A percentile compares a stretch with the other conserved stretches of the same genome.
Evolutionary conservation across 257 asterid species (phyloP).

Genomic region (Solanum gandarillasii): DNA sequence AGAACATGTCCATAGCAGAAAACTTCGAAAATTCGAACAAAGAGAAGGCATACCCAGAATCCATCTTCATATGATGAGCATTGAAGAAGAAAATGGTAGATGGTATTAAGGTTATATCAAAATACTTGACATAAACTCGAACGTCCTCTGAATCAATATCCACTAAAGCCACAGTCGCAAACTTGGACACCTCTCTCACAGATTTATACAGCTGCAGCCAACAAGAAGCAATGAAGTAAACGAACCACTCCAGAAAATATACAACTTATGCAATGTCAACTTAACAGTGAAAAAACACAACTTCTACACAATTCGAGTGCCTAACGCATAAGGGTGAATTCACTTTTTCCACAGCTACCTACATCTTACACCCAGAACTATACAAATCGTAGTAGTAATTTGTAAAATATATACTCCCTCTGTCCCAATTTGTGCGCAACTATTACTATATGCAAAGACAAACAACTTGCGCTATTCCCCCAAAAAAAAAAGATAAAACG

Average conservation of each 20-base stretch:
- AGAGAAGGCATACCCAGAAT: conserved; percentile 52
- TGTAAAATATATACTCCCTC: neutral
- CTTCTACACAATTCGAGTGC: neutral
- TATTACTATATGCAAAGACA: neutral
- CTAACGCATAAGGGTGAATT: neutral
- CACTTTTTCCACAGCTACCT: neutral
- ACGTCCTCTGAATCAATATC: conserved; percentile 77
- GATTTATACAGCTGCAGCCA: conserved; percentile 61
- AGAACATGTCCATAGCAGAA: neutral
- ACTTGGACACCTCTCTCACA: conserved; percentile 67
- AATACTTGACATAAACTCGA: conserved; percentile 74
- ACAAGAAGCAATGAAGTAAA: neutral
- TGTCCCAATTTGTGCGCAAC: neutral
- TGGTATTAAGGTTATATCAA: conserved; percentile 69
- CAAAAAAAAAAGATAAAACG: neutral
- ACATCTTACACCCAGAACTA: neutral
- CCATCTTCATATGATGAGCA: conserved; percentile 98
- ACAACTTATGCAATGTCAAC: neutral
- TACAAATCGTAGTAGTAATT: neutral
- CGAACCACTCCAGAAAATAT: neutral
- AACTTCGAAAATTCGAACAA: neutral
- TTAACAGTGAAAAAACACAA: neutral
- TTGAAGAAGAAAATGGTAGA: conserved; percentile 86
- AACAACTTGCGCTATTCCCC: neutral
- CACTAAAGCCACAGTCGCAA: conserved; percentile 69